A percentile compares a stretch with the other conserved stretches of the same genome.
These are phyloP conservation scores for Ulvella scutata DNA, from an alignment of 139 green algal species.

Conservation along the genomic window DNA sequence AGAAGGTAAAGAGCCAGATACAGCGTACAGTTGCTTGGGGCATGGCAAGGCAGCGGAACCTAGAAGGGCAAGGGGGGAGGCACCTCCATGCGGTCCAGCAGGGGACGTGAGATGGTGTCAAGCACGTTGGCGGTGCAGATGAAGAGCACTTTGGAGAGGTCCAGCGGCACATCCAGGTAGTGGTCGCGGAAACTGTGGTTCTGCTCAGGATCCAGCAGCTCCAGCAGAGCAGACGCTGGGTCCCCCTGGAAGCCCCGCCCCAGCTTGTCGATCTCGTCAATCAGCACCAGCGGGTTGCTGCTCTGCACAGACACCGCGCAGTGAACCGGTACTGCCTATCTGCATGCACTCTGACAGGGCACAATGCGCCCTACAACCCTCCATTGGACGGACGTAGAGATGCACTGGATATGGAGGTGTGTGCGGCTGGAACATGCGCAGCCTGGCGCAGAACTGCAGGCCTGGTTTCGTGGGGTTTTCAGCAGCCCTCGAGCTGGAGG, in stretches of 20 bases:
- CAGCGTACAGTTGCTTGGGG: too few relatives aligned
- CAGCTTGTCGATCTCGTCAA: conserved; percentile 97
- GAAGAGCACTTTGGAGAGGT: conserved; percentile 90
- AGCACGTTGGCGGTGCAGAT: conserved; percentile 93
- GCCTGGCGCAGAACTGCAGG: too few relatives aligned
- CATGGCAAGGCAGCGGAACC: not conserved
- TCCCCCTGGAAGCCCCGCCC: conserved; percentile 51
- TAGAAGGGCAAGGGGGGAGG: conserved; percentile 38
- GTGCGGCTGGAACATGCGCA: too few relatives aligned
- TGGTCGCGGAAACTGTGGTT: conserved; percentile 89
- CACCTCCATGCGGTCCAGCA: conserved; percentile 96
- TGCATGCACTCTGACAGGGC: too few relatives aligned
- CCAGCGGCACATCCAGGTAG: conserved; percentile 92
- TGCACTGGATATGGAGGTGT: too few relatives aligned
- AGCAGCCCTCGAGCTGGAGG: too few relatives aligned
- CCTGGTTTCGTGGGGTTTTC: too few relatives aligned
- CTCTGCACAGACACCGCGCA: conserved; percentile 9
- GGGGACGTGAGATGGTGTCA: conserved; percentile 85
- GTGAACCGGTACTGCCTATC: not conserved
- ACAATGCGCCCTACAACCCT: too few relatives aligned
- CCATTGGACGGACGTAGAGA: too few relatives aligned
- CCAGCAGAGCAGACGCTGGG: conserved; percentile 82
- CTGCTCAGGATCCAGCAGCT: conserved; percentile 97
- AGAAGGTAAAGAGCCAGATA: too few relatives aligned
- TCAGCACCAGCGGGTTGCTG: conserved; percentile 87